phyloP scores from a whole-genome alignment of 2,329 filamentous ascomycete genomes.

The Chaetothyriales sp. region DNA sequence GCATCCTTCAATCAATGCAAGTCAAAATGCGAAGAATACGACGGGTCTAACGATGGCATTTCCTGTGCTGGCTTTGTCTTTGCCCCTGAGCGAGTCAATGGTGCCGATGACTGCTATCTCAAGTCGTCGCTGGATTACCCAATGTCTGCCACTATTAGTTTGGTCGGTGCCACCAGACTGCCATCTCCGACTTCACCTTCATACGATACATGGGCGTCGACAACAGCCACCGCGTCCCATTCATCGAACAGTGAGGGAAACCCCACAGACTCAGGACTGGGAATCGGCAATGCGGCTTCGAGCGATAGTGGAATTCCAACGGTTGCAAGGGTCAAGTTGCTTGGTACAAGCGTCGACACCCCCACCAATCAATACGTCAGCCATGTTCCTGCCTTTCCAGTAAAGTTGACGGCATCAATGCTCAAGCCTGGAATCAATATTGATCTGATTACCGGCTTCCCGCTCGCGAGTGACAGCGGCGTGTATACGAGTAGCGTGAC shows the following conservation, averaged over 20 bases:
- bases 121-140: conserved; percentile 19
- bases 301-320: conserved; percentile 5
- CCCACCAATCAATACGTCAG: conserved; percentile 20
- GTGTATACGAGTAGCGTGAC: conserved; percentile 9
- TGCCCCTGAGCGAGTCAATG: conserved; percentile 14
- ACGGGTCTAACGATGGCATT: conserved; percentile 8
- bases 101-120: conserved; percentile 21
- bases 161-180: conserved; percentile 15
- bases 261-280: too few relatives aligned
- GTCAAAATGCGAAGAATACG: conserved; percentile 18
- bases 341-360: conserved; percentile 17
- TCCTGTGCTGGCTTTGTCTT: conserved; percentile 19
- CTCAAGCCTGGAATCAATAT: conserved; percentile 19
- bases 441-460: conserved; percentile 19
- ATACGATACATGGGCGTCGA: not conserved
- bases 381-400: conserved; percentile 9
- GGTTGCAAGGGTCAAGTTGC: conserved; percentile 12
- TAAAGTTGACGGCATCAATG: conserved; percentile 14
- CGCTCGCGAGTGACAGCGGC: conserved; percentile 19
- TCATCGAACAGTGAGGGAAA: too few relatives aligned
- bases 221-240: not conserved
- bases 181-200: not conserved
- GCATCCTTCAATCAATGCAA: conserved; percentile 19
- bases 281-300: not conserved
- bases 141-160: conserved; percentile 10